These are phyloP conservation scores for Saitozyma sp. DNA, from an alignment of 768 basidiomycete species.

Conservation along the genomic window DNA sequence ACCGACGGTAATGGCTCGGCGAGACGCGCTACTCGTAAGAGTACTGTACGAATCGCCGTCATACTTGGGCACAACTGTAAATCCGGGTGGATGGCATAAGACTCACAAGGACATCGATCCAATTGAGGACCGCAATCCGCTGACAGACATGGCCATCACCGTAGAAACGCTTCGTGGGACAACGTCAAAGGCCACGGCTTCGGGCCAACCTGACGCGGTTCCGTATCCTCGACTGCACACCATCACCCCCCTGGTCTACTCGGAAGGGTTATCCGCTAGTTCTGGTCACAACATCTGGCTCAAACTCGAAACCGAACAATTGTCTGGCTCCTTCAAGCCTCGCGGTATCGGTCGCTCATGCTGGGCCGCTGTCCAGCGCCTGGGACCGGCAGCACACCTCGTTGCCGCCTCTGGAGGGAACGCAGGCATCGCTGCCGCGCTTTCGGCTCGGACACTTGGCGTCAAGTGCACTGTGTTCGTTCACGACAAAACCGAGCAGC, in stretches of 20 bases:
- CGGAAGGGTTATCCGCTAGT: background rate
- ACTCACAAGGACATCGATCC: no score
- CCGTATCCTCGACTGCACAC: background rate
- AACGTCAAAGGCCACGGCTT: no score
- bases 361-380: slow-evolving; percentile 4
- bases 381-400: slow-evolving; percentile 10
- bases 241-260: slow-evolving; percentile 4
- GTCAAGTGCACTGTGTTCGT: slow-evolving; percentile 24
- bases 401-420: slow-evolving; percentile 22
- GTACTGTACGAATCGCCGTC: no score
- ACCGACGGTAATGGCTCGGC: no score
- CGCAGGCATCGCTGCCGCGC: slow-evolving; percentile 17
- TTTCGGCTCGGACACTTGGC: slow-evolving; percentile 8
- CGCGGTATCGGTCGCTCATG: slow-evolving; percentile 2
- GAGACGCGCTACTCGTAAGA: no score
- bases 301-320: slow-evolving; percentile 5
- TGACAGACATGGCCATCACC: no score
- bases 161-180: no score
- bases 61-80: no score
- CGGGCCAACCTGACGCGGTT: no score
- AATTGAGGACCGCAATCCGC: no score
- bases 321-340: slow-evolving; percentile 6
- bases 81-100: no score
- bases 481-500: slow-evolving; percentile 10
- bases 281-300: slow-evolving; percentile 3